Percentiles rank a stretch among this genome's conserved stretches.
Evolutionary conservation across 768 basidiomycete genomes (phyloP).

Genomic region (Mycena haematopus): DNA sequence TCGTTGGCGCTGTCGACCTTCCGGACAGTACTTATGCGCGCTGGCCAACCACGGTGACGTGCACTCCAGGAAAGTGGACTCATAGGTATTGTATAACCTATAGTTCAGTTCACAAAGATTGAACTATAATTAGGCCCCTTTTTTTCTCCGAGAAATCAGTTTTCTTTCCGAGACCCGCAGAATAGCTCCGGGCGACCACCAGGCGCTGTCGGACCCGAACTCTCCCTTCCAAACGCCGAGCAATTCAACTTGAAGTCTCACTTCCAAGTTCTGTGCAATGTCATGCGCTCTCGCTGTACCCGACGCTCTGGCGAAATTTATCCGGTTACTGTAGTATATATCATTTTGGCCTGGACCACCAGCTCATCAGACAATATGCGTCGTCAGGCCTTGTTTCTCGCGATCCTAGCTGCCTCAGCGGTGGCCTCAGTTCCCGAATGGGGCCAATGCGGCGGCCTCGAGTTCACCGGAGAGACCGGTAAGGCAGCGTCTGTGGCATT

Average conservation of each 20-base stretch:
- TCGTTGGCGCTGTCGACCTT: too few relatives aligned
- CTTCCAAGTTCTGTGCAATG: neutral
- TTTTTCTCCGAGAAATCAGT: slow-evolving; percentile 5
- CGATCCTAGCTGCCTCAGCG: neutral
- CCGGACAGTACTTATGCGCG: too few relatives aligned
- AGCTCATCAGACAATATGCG: neutral
- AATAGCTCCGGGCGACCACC: neutral
- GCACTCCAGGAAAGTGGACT: too few relatives aligned
- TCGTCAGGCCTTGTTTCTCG: neutral
- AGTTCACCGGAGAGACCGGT: neutral
- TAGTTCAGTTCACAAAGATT: too few relatives aligned
- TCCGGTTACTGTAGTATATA: neutral
- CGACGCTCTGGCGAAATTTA: neutral
- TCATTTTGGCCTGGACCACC: neutral
- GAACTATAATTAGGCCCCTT: neutral
- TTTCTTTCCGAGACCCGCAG: neutral
- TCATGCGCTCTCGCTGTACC: neutral
- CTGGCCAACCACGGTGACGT: too few relatives aligned
- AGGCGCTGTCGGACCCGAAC: neutral
- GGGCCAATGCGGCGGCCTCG: neutral
- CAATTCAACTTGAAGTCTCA: too few relatives aligned
- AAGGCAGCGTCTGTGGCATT: neutral
- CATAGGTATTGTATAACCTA: too few relatives aligned
- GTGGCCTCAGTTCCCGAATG: neutral
- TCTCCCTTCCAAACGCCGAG: neutral